These are phyloP conservation scores for Candida anglica DNA, from an alignment of 805 yeast species.

Conservation along the genomic window DNA sequence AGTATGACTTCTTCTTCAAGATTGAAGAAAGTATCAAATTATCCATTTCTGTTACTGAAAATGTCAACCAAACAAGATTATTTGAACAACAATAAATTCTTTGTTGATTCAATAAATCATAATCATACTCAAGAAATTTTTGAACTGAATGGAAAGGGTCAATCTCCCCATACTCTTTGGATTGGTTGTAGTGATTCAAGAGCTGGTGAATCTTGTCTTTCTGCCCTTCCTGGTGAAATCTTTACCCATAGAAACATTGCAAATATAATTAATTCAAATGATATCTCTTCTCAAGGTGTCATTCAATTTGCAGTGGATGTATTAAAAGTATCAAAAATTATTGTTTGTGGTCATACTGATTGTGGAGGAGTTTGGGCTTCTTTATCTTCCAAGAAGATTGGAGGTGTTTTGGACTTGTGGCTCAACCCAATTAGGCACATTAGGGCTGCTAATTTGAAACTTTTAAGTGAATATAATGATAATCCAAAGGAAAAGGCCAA, in stretches of 20 bases:
- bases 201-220: slow-evolving; percentile 71
- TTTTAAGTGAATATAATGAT: slow-evolving; percentile 41
- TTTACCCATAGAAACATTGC: slow-evolving; percentile 89
- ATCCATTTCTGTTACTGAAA: slow-evolving; percentile 45
- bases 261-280: slow-evolving; percentile 67
- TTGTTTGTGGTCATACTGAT: slow-evolving; percentile 92
- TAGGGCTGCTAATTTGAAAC: slow-evolving; percentile 53
- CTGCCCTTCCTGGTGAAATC: slow-evolving; percentile 86
- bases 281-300: slow-evolving; percentile 70
- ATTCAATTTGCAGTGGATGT: slow-evolving; percentile 86
- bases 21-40: slow-evolving; percentile 15
- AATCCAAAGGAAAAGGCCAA: slow-evolving; percentile 54
- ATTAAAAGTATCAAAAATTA: slow-evolving; percentile 71
- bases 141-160: slow-evolving; percentile 71
- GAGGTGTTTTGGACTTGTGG: slow-evolving; percentile 73
- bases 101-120: slow-evolving; percentile 43
- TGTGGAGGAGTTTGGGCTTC: slow-evolving; percentile 93
- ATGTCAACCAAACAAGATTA: slow-evolving; percentile 47
- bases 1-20: background rate
- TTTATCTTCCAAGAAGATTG: slow-evolving; percentile 57
- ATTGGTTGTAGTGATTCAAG: slow-evolving; percentile 94
- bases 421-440: slow-evolving; percentile 64
- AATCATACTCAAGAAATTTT: slow-evolving; percentile 53
- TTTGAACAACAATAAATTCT: slow-evolving; percentile 42
- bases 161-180: slow-evolving; percentile 90